A percentile compares a stretch with the other conserved stretches of the same genome.
Evolutionary conservation across 2,329 filamentous ascomycete species (phyloP).

Genomic region (Penicillium capsulatum): DNA sequence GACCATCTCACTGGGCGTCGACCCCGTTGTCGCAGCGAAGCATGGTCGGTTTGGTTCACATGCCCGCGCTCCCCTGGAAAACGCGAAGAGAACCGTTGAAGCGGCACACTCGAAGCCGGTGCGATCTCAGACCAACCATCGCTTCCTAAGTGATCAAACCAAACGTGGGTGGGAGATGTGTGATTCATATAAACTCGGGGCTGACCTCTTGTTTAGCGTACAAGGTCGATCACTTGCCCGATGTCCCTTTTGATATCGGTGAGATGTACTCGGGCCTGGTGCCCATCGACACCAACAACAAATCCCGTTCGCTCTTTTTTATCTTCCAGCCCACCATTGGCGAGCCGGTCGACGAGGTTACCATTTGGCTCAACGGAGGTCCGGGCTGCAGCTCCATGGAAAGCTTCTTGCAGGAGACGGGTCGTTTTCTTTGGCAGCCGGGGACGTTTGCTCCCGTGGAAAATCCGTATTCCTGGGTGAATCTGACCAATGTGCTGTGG

Average conservation of each 20-base stretch:
- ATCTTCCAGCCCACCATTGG: conserved; percentile 47
- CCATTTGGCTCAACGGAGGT: conserved; percentile 51
- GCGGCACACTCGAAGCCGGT: conserved; percentile 10
- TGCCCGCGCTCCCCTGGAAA: conserved; percentile 22
- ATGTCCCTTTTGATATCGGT: conserved; percentile 64
- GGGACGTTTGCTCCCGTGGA: conserved; percentile 62
- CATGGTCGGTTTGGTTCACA: conserved; percentile 27
- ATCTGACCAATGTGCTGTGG: conserved; percentile 73
- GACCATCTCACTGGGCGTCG: conserved; percentile 20
- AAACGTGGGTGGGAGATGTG: conserved; percentile 18
- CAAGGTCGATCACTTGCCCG: conserved; percentile 64
- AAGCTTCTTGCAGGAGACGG: conserved; percentile 72
- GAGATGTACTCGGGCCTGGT: conserved; percentile 50
- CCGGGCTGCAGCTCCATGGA: conserved; percentile 58
- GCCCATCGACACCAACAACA: conserved; percentile 50
- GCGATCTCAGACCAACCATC: conserved; percentile 20
- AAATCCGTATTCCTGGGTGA: conserved; percentile 71
- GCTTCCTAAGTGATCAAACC: conserved; percentile 26
- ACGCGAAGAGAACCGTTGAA: conserved; percentile 18
- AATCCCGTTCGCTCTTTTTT: conserved; percentile 46
- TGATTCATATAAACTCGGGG: not conserved
- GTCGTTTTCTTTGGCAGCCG: conserved; percentile 66
- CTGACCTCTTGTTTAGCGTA: conserved; percentile 42
- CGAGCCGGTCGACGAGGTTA: conserved; percentile 42
- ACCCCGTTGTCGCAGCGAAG: conserved; percentile 16